Evolutionary conservation across 768 basidiomycete genomes (phyloP).

Genomic region (Tylopilus sp.): DNA sequence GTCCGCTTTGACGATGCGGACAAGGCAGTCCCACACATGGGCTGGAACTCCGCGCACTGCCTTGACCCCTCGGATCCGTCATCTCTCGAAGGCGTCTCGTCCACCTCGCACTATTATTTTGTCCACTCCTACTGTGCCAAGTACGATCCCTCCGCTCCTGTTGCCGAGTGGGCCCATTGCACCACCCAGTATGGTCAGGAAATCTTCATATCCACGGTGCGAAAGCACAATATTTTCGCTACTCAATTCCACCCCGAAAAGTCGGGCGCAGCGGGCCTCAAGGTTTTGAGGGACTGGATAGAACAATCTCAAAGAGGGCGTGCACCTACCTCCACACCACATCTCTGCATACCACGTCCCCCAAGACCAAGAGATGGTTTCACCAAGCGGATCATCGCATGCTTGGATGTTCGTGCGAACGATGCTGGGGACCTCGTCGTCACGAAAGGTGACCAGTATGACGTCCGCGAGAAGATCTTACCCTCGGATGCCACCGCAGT

Average conservation of each 20-base stretch:
- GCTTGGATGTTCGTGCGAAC: slow-evolving; percentile 96
- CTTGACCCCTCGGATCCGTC: slow-evolving; percentile 41
- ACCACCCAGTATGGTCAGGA: slow-evolving; percentile 95
- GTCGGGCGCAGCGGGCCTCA: slow-evolving; percentile 83
- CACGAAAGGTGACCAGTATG: slow-evolving; percentile 99
- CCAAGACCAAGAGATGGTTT: slow-evolving; percentile 59
- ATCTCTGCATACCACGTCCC: slow-evolving; percentile 29
- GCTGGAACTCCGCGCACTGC: slow-evolving; percentile 83
- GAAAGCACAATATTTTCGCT: slow-evolving; percentile 81
- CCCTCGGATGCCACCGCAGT: slow-evolving; percentile 30
- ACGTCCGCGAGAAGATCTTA: slow-evolving; percentile 79
- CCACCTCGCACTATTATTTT: slow-evolving; percentile 84
- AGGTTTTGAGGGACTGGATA: slow-evolving; percentile 80
- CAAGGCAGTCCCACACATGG: slow-evolving; percentile 96
- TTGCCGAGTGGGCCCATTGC: slow-evolving; percentile 76
- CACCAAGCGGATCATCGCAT: slow-evolving; percentile 94
- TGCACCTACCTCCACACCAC: slow-evolving; percentile 28
- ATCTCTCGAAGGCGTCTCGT: slow-evolving; percentile 45
- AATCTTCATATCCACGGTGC: slow-evolving; percentile 82
- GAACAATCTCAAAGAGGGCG: slow-evolving; percentile 46
- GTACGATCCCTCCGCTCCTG: slow-evolving; percentile 59
- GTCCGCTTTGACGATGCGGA: slow-evolving; percentile 62
- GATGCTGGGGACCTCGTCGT: slow-evolving; percentile 96
- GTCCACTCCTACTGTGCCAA: slow-evolving; percentile 92
- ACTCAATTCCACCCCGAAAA: slow-evolving; percentile 99